These are phyloP conservation scores for Pyrrhoderma lamaoense DNA, from an alignment of 1,284 basidiomycete genomes.

Conservation along the genomic window DNA sequence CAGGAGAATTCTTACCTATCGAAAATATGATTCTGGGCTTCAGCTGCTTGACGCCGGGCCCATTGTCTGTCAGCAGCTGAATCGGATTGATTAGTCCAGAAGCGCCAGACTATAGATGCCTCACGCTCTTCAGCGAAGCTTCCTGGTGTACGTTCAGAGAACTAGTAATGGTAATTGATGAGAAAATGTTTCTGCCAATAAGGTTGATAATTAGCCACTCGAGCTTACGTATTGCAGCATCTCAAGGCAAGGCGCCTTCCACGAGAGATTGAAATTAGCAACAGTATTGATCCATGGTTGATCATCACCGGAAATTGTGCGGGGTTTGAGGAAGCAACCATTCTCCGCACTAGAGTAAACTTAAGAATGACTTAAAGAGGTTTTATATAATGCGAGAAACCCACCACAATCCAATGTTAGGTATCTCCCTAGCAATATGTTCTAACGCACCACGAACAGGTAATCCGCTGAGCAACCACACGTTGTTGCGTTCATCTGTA, in stretches of 20 bases:
- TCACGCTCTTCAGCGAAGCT: constrained; percentile 82
- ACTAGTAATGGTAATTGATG: constrained; percentile 31
- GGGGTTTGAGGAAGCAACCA: constrained; percentile 75
- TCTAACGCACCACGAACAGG: constrained; percentile 54
- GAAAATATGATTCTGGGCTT: constrained; percentile 87
- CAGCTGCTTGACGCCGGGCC: constrained; percentile 80
- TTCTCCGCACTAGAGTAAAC: constrained; percentile 60
- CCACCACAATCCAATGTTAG: constrained; percentile 70
- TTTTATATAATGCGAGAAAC: constrained; percentile 25
- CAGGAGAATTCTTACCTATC: constrained; percentile 42
- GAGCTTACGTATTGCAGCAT: constrained; percentile 70
- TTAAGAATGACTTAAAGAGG: constrained; percentile 1
- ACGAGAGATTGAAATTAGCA: constrained; percentile 67
- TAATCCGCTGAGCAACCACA: constrained; percentile 79
- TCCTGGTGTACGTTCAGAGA: constrained; percentile 81
- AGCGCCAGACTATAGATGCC: constrained; percentile 79
- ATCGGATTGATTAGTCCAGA: constrained; percentile 53
- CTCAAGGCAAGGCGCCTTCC: constrained; percentile 74
- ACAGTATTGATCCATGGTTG: constrained; percentile 72
- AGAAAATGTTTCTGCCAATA: constrained; percentile 25
- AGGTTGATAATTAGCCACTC: constrained; percentile 3
- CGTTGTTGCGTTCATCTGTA: constrained; percentile 62
- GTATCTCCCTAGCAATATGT: constrained; percentile 49
- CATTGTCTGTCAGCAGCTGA: constrained; percentile 49
- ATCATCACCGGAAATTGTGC: constrained; percentile 24